These are phyloP conservation scores for Fusarium redolens DNA, from an alignment of 2,329 filamentous ascomycete genomes.

Conservation along the genomic window DNA sequence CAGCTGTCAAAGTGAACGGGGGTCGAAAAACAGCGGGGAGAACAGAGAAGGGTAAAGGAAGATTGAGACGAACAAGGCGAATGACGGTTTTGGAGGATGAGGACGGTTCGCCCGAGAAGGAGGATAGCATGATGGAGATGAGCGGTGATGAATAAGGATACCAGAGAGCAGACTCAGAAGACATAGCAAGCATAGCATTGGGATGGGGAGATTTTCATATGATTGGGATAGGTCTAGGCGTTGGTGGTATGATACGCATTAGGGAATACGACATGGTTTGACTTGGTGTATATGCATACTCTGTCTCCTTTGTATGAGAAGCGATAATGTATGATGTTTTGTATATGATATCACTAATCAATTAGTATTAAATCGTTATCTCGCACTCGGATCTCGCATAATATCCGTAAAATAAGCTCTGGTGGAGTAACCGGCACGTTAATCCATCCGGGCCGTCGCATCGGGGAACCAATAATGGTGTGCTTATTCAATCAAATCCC, in stretches of 20 bases:
- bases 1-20: conserved; percentile 52
- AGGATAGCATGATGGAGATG: conserved; percentile 66
- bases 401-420: not conserved
- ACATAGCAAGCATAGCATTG: conserved; percentile 3
- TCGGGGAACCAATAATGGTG: conserved; percentile 27
- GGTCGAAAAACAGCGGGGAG: conserved; percentile 38
- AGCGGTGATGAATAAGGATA: conserved; percentile 61
- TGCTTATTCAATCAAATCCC: conserved; percentile 36
- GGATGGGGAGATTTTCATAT: conserved; percentile 12
- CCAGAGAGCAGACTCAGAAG: not conserved
- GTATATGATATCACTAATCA: not conserved
- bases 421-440: conserved; percentile 29
- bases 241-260: conserved; percentile 25
- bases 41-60: conserved; percentile 60
- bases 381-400: conserved; percentile 25
- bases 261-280: not conserved
- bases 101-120: conserved; percentile 52
- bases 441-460: conserved; percentile 26
- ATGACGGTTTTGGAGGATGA: conserved; percentile 49
- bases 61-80: conserved; percentile 50
- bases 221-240: conserved; percentile 30
- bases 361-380: not conserved
- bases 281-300: not conserved
- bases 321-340: not conserved
- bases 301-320: not conserved